Base-by-base conservation (phyloP, 495 filamentous ascomycete species). In the Lophiostoma macrostomum region DNA sequence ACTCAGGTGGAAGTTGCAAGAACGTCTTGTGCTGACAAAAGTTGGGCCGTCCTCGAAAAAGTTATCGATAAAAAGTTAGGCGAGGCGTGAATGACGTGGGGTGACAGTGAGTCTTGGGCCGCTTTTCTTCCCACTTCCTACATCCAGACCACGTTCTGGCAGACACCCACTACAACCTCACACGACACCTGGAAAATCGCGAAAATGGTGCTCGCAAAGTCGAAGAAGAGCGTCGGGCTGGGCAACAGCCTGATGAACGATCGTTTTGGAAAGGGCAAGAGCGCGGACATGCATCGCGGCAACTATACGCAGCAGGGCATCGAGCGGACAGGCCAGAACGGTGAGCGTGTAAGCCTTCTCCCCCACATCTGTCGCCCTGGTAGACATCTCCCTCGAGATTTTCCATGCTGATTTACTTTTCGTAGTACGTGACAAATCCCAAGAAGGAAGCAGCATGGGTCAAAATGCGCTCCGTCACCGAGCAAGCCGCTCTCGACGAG, bases 381-480 rank as follows among this genome's bases (percentile, higher is more conserved):
- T n/a, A n/a, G n/a, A n/a, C n/a, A n/a, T n/a, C n/a, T n/a, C n/a
- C n/a, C n/a, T n/a, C n/a, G n/a, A n/a, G n/a, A n/a, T n/a, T n/a
- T n/a, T n/a, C n/a, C n/a, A 10, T 22, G 1, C 35, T 39, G 6
- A 27, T 20, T 16, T 18, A 27, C 16, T n/a, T 32, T 19, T 13
- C 41, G 16, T 37, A 66, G 48, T 74, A 73, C 46, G 47, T 70
- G 43, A 72, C 67, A 16, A 69, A 67, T 53, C 78, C 80, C 51
- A 79, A 76, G 55, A 82, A 86, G 64, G 86, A 93, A 65, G 87
- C 86, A 44, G 74, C 81, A 59, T 91, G 87, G 86, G 82, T 90
- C 63, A 97, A 96, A 76, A 96, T 98, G 91, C 88, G 91, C 71
- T 91, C 87, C 73, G 86, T 97, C 60, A 99, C 94, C 20, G 91